These are phyloP conservation scores for Trametes polyzona DNA, from an alignment of 1,284 basidiomycete genomes.

Conservation along the genomic window DNA sequence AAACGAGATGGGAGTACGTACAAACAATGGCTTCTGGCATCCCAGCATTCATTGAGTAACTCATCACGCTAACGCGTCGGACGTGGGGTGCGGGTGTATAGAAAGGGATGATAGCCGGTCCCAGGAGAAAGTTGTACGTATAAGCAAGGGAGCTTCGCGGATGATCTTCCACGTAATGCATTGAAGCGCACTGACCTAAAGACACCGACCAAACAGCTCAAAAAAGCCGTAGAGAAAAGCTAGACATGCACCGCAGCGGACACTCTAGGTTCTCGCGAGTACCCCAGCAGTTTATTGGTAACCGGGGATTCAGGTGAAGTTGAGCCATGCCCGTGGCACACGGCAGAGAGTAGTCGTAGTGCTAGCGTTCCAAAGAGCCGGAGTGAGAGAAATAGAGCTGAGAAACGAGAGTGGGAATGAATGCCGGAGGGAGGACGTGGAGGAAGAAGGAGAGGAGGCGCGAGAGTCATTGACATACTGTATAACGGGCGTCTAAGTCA, in stretches of 20 bases:
- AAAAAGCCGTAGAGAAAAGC: no score
- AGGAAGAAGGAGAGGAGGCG: not conserved
- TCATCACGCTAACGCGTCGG: no score
- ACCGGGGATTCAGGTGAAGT: not conserved
- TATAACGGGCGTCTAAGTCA: conserved; percentile 16
- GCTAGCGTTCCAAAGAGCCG: not conserved
- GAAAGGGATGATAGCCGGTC: no score
- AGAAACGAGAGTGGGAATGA: not conserved
- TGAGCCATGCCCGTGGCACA: no score
- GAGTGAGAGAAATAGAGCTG: not conserved
- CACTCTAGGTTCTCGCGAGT: not conserved
- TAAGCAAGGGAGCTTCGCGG: not conserved
- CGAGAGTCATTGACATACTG: not conserved
- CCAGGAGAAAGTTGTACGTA: not conserved
- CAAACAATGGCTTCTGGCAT: no score
- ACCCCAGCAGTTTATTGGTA: not conserved
- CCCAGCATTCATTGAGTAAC: no score
- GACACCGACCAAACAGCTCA: no score
- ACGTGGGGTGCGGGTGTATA: no score
- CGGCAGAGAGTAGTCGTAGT: no score
- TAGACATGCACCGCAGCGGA: no score
- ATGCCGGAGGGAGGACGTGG: not conserved
- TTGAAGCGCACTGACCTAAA: not conserved
- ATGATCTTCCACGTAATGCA: not conserved
- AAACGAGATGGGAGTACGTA: no score